Percentiles rank a stretch among this genome's conserved stretches.
These are phyloP conservation scores for Hyphodiscus sp. DNA, from an alignment of 2,329 filamentous ascomycete species.

Conservation along the genomic window DNA sequence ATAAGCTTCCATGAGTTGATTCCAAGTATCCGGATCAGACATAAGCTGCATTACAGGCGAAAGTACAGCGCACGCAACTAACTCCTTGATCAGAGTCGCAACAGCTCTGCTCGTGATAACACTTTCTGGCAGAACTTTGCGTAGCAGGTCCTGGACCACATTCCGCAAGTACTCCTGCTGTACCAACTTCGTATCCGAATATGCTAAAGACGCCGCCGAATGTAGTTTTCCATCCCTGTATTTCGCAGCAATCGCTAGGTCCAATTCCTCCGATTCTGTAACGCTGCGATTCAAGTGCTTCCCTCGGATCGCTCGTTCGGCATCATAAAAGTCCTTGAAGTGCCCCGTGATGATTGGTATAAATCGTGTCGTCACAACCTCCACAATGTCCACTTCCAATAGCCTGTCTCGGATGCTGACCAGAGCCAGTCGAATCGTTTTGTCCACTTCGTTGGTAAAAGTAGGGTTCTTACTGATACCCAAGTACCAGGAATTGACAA, in stretches of 20 bases:
- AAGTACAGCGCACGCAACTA: constrained; percentile 88
- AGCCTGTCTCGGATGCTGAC: constrained; percentile 65
- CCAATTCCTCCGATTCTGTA: constrained; percentile 93
- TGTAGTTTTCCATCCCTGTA: constrained; percentile 87
- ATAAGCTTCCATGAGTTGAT: constrained; percentile 88
- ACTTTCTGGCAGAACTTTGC: constrained; percentile 64
- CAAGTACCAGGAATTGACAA: constrained; percentile 82
- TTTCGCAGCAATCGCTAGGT: constrained; percentile 90
- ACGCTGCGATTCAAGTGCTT: constrained; percentile 82
- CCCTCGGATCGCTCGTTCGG: constrained; percentile 80
- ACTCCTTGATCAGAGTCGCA: constrained; percentile 73
- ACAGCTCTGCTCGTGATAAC: constrained; percentile 78
- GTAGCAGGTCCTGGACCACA: constrained; percentile 65
- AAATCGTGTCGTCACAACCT: constrained; percentile 72
- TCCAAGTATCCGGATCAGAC: constrained; percentile 94
- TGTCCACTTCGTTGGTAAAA: constrained; percentile 85
- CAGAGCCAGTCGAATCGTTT: constrained; percentile 66
- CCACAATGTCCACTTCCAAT: constrained; percentile 72
- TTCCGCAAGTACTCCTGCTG: constrained; percentile 86
- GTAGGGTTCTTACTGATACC: constrained; percentile 74
- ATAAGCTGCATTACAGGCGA: constrained; percentile 74
- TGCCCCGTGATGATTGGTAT: constrained; percentile 86
- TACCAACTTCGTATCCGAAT: constrained; percentile 74
- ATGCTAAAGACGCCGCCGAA: constrained; percentile 73
- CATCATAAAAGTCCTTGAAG: constrained; percentile 84